Evolutionary conservation across 108 stramenopile species (phyloP).

Genomic region (Bacterosira constricta): DNA sequence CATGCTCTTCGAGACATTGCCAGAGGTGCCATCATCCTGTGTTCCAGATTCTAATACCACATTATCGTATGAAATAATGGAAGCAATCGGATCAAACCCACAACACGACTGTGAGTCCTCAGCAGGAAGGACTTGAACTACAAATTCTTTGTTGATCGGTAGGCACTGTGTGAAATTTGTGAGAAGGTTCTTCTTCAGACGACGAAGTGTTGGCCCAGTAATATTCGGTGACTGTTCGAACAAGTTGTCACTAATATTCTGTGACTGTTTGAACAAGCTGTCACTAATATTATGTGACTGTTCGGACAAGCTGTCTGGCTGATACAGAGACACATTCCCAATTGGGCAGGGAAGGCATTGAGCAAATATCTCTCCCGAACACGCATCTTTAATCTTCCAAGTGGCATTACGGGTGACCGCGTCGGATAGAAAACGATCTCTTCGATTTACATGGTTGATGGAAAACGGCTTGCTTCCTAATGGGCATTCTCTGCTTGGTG

Average conservation of each 20-base stretch:
- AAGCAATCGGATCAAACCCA: conserved; percentile 10
- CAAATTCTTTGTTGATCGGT: not conserved
- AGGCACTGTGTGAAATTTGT: not conserved
- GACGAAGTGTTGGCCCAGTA: too few relatives aligned
- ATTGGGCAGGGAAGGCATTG: conserved; percentile 24
- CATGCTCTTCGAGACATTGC: not conserved
- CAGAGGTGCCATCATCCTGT: not conserved
- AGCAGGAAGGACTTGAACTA: not conserved
- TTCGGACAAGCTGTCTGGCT: not conserved
- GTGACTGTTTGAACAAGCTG: too few relatives aligned
- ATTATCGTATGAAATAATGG: not conserved
- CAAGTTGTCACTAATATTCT: too few relatives aligned
- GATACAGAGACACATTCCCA: too few relatives aligned
- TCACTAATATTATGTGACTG: not conserved
- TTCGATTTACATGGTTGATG: too few relatives aligned
- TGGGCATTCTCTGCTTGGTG: too few relatives aligned
- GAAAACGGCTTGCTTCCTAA: too few relatives aligned
- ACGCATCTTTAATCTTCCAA: conserved; percentile 26
- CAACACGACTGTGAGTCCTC: conserved; percentile 12
- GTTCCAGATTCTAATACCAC: not conserved
- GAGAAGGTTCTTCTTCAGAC: not conserved
- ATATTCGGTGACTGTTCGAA: too few relatives aligned
- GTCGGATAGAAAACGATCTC: too few relatives aligned
- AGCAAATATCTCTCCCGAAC: conserved; percentile 17
- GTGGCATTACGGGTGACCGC: too few relatives aligned